A percentile compares a stretch with the other conserved stretches of the same genome.
These are phyloP conservation scores for Populus nigra DNA, from an alignment of 345 rosid species.

Conservation along the genomic window DNA sequence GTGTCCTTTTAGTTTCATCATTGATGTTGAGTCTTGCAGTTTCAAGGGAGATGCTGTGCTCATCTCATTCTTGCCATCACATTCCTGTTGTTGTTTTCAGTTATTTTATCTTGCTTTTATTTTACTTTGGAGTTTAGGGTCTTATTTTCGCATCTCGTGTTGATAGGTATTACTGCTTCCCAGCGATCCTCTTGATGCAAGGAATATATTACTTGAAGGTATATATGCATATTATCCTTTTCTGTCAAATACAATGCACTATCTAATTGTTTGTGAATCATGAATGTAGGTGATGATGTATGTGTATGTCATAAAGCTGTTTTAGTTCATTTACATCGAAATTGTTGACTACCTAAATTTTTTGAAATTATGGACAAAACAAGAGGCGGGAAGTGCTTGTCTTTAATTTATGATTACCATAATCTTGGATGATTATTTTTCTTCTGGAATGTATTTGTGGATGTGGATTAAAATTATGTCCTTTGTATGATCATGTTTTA, in stretches of 20 bases:
- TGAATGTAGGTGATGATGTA: neutral
- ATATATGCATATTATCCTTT: conserved; percentile 12
- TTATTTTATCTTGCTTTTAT: too few species aligned
- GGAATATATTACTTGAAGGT: conserved; percentile 99
- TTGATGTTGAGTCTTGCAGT: neutral
- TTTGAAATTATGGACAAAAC: too few species aligned
- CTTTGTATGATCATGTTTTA: neutral
- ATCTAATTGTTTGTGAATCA: neutral
- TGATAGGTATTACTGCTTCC: conserved; percentile 77
- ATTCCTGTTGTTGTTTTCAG: neutral
- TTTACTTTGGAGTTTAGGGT: neutral
- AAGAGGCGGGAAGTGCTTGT: too few species aligned
- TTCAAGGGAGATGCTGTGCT: neutral
- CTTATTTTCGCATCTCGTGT: conserved; percentile 6
- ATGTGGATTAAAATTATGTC: neutral
- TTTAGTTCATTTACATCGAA: too few species aligned
- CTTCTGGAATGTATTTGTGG: neutral
- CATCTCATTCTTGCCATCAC: neutral
- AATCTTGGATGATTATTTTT: too few species aligned
- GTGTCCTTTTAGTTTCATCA: neutral
- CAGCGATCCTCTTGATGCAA: conserved; percentile 86
- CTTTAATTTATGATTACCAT: too few species aligned
- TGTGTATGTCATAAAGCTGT: too few species aligned
- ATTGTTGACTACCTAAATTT: too few species aligned
- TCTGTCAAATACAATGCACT: neutral